Base-by-base conservation (phyloP, 495 filamentous ascomycete species). In the Jackrogersella minutella region DNA sequence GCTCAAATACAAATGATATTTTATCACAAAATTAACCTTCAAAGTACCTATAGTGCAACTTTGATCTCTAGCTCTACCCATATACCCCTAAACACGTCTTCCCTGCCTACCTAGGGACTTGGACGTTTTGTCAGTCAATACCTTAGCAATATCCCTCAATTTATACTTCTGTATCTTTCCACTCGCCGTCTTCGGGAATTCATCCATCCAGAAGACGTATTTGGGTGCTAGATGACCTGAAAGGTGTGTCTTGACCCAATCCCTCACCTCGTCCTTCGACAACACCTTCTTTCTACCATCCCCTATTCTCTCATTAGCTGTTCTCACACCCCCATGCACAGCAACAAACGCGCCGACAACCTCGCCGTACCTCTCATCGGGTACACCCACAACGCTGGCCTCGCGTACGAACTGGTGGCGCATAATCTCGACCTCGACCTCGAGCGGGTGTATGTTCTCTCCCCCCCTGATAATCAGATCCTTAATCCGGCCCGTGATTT, bases 101-200 rank as follows among this genome's bases (percentile, higher is more conserved):
- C n/a, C n/a, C n/a, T n/a, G n/a, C n/a, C 26, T 30, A 30, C 26
- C 26, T 30, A 30, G 26, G 26, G 41, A 24, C 13, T 4, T 28
- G 1, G 36, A 34, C 11, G 26, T 16, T 36, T 0, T 13, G 30
- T 17, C 39, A 3, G 53, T 19, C 30, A 49, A 14, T 5, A 73
- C 58, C 60, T 73, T 70, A 1, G 77, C 80, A 64, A 74, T 36
- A 34, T 93, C 89, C 74, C 84, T 85, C 69, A 99, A 78, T 75
- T 91, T 96, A 77, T 91, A 97, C 77, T 97, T 97, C 80, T 97
- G 92, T 39, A 99, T 95, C 83, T 99, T 99, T 28, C 95, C 95
- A 73, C 92, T 97, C 16, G 92, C 91, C 17, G 95, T 99, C 82
- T 97, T 97, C 6, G 95, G 95, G 70, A 91, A 95, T 7, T 85